Conservation (phyloP, 2,329 filamentous ascomycete species). For the Botrytis paeoniae region DNA sequence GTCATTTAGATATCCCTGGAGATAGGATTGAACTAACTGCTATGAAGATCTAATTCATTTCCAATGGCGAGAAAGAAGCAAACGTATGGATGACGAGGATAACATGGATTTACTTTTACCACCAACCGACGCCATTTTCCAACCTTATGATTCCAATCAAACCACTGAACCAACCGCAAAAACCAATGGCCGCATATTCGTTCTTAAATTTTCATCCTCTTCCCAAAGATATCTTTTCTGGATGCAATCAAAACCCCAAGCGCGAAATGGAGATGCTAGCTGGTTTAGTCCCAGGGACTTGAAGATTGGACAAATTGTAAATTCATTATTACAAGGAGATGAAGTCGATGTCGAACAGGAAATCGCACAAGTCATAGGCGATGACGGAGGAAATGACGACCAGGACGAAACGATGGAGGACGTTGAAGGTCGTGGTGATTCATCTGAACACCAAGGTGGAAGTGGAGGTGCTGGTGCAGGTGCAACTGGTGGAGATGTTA, state of each 20-base stretch:
- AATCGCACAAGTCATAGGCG: constrained; percentile 60
- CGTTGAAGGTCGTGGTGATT: constrained; percentile 61
- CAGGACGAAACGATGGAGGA: constrained; percentile 79
- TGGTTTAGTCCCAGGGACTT: constrained; percentile 83
- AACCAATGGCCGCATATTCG: constrained; percentile 86
- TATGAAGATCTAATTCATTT: constrained; percentile 81
- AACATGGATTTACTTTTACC: constrained; percentile 87
- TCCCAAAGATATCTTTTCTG: constrained; percentile 92
- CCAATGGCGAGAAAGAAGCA: constrained; percentile 85
- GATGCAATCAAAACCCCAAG: constrained; percentile 88
- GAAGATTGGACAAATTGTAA: constrained; percentile 84
- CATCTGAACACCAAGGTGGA: constrained; percentile 56
- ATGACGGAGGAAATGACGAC: constrained; percentile 53
- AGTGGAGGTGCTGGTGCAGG: constrained; percentile 80
- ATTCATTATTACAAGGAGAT: constrained; percentile 81
- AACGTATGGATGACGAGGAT: constrained; percentile 68
- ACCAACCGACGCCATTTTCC: constrained; percentile 81
- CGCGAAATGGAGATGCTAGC: constrained; percentile 61
- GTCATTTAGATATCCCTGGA: constrained; percentile 26
- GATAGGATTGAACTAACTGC: constrained; percentile 11
- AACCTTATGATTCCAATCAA: constrained; percentile 73
- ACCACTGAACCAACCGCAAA: constrained; percentile 57
- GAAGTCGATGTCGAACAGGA: constrained; percentile 77
- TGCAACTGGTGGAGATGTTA: constrained; percentile 86
- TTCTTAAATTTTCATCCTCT: constrained; percentile 89